Base-by-base conservation (phyloP, 2,329 filamentous ascomycete species). In the Fusarium sp. region DNA sequence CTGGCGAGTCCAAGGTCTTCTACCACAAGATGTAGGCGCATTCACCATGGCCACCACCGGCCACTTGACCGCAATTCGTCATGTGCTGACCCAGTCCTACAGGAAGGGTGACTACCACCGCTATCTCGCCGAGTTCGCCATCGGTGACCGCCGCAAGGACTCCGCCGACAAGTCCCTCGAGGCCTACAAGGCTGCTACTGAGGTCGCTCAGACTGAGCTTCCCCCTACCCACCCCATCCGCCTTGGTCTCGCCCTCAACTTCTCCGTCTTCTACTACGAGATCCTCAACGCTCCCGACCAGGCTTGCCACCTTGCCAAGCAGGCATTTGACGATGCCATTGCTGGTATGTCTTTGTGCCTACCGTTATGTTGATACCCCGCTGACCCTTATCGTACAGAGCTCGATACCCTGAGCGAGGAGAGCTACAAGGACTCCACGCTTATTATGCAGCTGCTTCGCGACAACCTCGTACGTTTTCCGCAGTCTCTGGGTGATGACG, bases 201-300 rank as follows among this genome's bases (percentile, higher is more conserved):
- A 97, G 79, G 95, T 98, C 79, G 96, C 96, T 76, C 95, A 97
- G 87, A 97, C 93, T 74, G 95, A 98, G 84, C 91, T 98, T 76
- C 95, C 95, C 70, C 95, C 95, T 70, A 98, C 96, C 68, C 95
- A 98, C 88, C 95, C 95, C 77, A 98, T 98, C 86, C 94, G 95
- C 79, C 93, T 98, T 73, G 95, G 95, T 82, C 91, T 98, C 78
- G 95, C 95, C 75, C 90, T 98, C 76, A 98, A 97, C 91, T 97
- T 98, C 90, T 97, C 94, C 72, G 95, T 97, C 78, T 97, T 97
- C 89, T 98, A 98, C 91, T 99, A 99, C 83, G 96, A 99, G 90
- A 99, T 98, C 81, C 88, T 98, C 79, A 99, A 98, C 88, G 93
- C 95, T 44, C 95, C 95, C 72, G 96, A 98, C 82, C 95, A 96